Conservation (phyloP, 805 yeast genomes). For the Komagataella pastoris region DNA sequence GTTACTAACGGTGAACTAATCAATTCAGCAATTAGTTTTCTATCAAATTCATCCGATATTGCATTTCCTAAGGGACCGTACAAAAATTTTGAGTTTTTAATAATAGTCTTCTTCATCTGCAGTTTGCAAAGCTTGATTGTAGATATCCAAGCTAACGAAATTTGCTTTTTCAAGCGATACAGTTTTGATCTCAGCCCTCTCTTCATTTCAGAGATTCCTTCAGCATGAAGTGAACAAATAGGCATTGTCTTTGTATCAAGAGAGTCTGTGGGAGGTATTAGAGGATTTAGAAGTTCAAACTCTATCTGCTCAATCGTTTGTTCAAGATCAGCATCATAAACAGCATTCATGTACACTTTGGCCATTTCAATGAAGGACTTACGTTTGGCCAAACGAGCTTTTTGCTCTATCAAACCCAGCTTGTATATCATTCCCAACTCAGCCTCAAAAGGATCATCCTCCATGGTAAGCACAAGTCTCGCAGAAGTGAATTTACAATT, state of each 20-base stretch:
- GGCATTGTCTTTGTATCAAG: background rate
- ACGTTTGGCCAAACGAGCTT: slow-evolving; percentile 28
- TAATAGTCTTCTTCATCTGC: slow-evolving; percentile 24
- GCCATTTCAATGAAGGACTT: slow-evolving; percentile 7
- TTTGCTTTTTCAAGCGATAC: slow-evolving; percentile 13
- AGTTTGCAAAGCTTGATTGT: slow-evolving; percentile 36
- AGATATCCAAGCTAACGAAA: slow-evolving; percentile 52
- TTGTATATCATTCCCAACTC: slow-evolving; percentile 45
- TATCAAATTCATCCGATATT: slow-evolving; percentile 26
- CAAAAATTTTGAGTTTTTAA: slow-evolving; percentile 23
- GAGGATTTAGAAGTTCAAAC: background rate
- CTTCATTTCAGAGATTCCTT: background rate
- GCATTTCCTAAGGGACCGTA: slow-evolving; percentile 24
- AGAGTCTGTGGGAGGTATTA: background rate
- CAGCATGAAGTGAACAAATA: background rate
- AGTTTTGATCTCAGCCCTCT: slow-evolving; percentile 6
- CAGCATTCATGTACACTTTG: background rate
- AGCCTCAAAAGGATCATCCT: slow-evolving; percentile 54
- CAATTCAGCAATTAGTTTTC: slow-evolving; percentile 30
- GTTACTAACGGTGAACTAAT: slow-evolving; percentile 37
- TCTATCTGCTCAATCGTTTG: slow-evolving; percentile 1
- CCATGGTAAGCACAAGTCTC: slow-evolving; percentile 32
- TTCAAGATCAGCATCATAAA: slow-evolving; percentile 1
- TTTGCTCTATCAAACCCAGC: slow-evolving; percentile 45
- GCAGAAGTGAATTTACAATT: slow-evolving; percentile 25